Conservation (phyloP, 768 basidiomycete species). For the Russula abietina region DNA sequence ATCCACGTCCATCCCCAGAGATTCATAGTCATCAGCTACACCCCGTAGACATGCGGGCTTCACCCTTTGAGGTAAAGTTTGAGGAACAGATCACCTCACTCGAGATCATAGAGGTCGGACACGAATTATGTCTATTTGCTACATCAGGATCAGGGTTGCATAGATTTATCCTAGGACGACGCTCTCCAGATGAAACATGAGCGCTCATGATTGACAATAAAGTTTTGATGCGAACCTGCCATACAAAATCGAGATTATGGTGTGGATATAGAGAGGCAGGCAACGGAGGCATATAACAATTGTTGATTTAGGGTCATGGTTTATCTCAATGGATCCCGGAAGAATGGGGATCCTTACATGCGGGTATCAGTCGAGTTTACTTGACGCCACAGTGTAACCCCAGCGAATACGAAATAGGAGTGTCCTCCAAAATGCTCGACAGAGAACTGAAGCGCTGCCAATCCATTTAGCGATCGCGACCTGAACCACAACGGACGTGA, state of each 20-base stretch:
- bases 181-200: not conserved
- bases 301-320: not conserved
- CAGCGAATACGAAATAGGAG: not conserved
- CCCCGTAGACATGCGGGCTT: not conserved
- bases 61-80: slow-evolving; percentile 15
- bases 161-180: slow-evolving; percentile 19
- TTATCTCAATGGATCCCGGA: not conserved
- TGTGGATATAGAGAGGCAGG: not conserved
- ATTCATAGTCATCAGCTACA: not conserved
- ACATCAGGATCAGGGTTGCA: slow-evolving; percentile 19
- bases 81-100: slow-evolving; percentile 20
- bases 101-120: slow-evolving; percentile 13
- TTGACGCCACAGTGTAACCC: not conserved
- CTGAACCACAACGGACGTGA: not conserved
- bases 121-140: slow-evolving; percentile 20
- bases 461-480: not conserved
- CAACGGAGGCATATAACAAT: not conserved
- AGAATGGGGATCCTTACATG: not conserved
- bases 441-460: not conserved
- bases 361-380: not conserved
- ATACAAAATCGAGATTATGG: not conserved
- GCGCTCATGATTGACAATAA: not conserved
- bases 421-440: not conserved
- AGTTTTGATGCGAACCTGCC: not conserved
- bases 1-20: slow-evolving; percentile 24